Evolutionary conservation across 257 asterid genomes (phyloP).

Genomic region (Scutellaria barbata): DNA sequence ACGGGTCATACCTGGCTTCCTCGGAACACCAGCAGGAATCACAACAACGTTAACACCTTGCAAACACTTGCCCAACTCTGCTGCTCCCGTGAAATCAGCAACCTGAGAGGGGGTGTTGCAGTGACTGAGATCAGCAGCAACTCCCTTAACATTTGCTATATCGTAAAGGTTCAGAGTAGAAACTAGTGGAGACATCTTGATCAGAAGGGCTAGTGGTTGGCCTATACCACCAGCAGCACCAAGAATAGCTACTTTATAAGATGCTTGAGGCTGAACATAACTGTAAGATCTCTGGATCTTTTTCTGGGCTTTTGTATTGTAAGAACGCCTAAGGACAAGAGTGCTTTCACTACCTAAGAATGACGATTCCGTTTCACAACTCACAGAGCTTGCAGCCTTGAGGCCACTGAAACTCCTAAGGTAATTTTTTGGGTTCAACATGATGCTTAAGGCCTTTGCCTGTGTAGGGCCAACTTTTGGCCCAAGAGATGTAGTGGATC

Average conservation of each 20-base stretch:
- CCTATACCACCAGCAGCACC: slow-evolving; percentile 94
- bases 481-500: slow-evolving; percentile 59
- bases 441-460: slow-evolving; percentile 57
- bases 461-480: slow-evolving; percentile 50
- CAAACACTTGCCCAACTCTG: slow-evolving; percentile 67
- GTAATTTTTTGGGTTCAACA: slow-evolving; percentile 48
- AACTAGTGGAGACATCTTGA: slow-evolving; percentile 92
- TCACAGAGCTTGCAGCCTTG: slow-evolving; percentile 48
- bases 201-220: slow-evolving; percentile 78
- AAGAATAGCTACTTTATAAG: slow-evolving; percentile 82
- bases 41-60: slow-evolving; percentile 74
- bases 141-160: slow-evolving; percentile 85
- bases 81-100: slow-evolving; percentile 66
- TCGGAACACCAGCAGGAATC: slow-evolving; percentile 87
- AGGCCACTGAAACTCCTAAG: slow-evolving; percentile 63
- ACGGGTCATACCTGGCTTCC: slow-evolving; percentile 92
- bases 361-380: slow-evolving; percentile 50
- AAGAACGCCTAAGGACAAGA: slow-evolving; percentile 45
- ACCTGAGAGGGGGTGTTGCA: slow-evolving; percentile 88
- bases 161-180: slow-evolving; percentile 72
- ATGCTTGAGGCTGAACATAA: slow-evolving; percentile 71
- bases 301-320: slow-evolving; percentile 46
- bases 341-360: slow-evolving; percentile 60
- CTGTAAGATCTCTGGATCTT: slow-evolving; percentile 41
- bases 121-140: slow-evolving; percentile 87